Base-by-base conservation (phyloP, 139 green algal species). In the Tetraselmis chui region DNA sequence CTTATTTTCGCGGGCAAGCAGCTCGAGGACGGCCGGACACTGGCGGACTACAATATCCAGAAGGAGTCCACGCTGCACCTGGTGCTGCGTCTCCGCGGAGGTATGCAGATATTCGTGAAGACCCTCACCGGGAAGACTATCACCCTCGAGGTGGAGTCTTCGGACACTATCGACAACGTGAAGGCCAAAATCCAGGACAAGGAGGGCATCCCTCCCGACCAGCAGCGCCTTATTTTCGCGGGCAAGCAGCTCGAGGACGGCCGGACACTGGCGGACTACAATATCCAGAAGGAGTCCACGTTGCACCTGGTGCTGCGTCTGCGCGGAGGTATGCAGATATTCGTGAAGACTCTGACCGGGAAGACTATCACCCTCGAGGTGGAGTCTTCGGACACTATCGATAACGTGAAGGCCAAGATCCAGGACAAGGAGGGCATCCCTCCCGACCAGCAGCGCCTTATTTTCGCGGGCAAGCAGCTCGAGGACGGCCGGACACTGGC, bases 21-120 rank as follows among this genome's bases (percentile, higher is more conserved):
- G 92, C 93, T 98, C 83, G 95, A 98, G 90, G 95, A 98, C 80
- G 95, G 95, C 30, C 92, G 95, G 86, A 98, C 95, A 24, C 91
- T 98, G 79, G 94, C 95, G 1, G 95, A 98, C 88, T 98, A 98
- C 95, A 98, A 98, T 90, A 98, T 98, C 82, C 94, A 98, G 90
- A 98, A 98, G 91, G 94, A 94, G 88, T 89, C 81, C 24, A 94
- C 91, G 0, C 87, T 94, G 25, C 91, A 94, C 80, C 85, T 94
- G 83, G 91, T 94, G 83, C 89, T 94, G 30, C 88, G 91, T 29
- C 90, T 88, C 75, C 89, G 82, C 28, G 85, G 85, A 5, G 86
- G 83, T 59, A 95, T 96, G 94, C 95, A 98, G 88, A 97, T 98
- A 81, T 91, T 93, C 30, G 90, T 94, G 25, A 95, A 95, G 90